phyloP scores from a whole-genome alignment of 106 monocot genomes.

The Apostasia shenzhenica region DNA sequence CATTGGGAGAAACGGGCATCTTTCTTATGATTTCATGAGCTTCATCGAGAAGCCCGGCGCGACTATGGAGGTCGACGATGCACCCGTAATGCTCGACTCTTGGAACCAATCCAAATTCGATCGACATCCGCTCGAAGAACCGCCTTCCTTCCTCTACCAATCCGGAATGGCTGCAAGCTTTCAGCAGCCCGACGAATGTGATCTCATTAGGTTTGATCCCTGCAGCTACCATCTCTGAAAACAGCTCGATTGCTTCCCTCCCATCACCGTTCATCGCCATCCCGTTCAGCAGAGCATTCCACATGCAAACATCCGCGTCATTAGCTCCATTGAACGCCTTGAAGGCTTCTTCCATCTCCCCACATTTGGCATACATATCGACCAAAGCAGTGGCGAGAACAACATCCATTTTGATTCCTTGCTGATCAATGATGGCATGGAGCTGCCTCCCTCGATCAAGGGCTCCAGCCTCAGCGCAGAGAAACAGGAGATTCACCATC shows the following conservation, averaged over 20 bases:
- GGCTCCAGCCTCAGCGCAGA: conserved; percentile 39
- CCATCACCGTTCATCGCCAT: conserved; percentile 51
- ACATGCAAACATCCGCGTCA: conserved; percentile 37
- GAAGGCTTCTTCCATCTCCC: conserved; percentile 34
- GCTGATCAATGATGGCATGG: conserved; percentile 34
- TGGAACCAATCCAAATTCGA: conserved; percentile 24
- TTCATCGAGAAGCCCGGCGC: conserved; percentile 49
- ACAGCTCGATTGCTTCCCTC: conserved; percentile 26
- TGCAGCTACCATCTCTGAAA: conserved; percentile 37
- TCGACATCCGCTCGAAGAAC: conserved; percentile 35
- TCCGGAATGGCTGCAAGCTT: conserved; percentile 57
- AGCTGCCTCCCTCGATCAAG: conserved; percentile 49
- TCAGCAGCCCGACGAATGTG: conserved; percentile 49
- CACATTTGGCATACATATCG: conserved; percentile 64
- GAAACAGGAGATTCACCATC: conserved; percentile 29
- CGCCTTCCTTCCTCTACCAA: conserved; percentile 41
- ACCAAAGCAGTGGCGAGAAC: conserved; percentile 48
- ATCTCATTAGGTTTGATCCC: conserved; percentile 30
- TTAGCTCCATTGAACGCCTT: conserved; percentile 17
- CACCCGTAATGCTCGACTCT: conserved; percentile 66
- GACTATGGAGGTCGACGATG: conserved; percentile 60
- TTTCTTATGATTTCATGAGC: conserved; percentile 24
- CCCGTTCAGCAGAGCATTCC: conserved; percentile 73
- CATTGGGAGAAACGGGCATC: conserved; percentile 45
- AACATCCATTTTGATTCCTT: conserved; percentile 22